Base-by-base conservation (phyloP, 2,329 filamentous ascomycete species). In the Fusarium chaquense region DNA sequence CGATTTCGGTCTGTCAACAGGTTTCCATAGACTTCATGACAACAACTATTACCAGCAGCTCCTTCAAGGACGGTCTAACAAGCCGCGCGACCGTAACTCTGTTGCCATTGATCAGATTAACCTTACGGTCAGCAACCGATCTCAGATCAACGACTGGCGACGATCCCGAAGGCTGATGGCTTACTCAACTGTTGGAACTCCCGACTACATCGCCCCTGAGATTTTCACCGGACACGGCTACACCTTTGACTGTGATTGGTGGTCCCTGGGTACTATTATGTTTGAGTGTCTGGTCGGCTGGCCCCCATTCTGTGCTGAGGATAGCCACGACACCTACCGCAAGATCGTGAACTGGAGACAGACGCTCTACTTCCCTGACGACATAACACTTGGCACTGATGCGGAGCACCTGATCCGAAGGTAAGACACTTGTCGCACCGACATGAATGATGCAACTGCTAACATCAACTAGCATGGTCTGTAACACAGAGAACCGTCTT, bases 341-440 rank as follows among this genome's bases (percentile, higher is more conserved):
- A 99, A 99, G 87, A 99, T 99, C 80, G 94, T 99, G 75, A 97
- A 98, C 83, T 99, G 96, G 96, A 90, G 93, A 59, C 91, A 97
- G 77, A 94, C 95, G 63, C 84, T 99, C 49, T 97, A 97, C 81
- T 98, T 99, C 85, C 96, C 96, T 1, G 94, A 97, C 65, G 96
- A 99, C 80, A 92, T 98, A 76, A 92, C 93, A 65, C 85, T 99
- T 35, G 93, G 93, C 43, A 87, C 87, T 2, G 94, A 98, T 77
- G 94, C 96, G 0, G 95, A 98, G 82, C 92, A 95, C 76, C 86
- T 98, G 77, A 97, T 98, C 74, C 87, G 94, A 85, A 93, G 91
- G 94, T 97, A 85, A 79, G 88, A 81, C 30, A 35, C 15, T n/a
- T 16, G 43, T 20, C 43, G 38, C 3, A 6, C 35, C 8, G 9